These are phyloP conservation scores for Lactarius vividus DNA, from an alignment of 768 basidiomycete genomes.

Conservation along the genomic window DNA sequence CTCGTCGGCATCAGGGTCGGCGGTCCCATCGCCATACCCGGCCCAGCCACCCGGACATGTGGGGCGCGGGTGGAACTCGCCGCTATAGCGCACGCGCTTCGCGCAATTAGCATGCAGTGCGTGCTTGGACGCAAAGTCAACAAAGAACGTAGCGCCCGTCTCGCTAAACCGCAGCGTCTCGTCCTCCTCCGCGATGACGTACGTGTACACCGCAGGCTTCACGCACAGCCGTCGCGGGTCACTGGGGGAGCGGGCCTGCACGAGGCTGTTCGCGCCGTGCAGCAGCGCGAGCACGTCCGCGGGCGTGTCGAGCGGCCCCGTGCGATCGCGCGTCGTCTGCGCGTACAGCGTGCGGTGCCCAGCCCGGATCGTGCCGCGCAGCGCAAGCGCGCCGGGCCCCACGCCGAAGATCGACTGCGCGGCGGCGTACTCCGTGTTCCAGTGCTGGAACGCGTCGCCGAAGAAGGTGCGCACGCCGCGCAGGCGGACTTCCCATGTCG, in stretches of 20 bases:
- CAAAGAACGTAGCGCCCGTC: slow-evolving; percentile 84
- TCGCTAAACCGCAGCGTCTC: slow-evolving; percentile 81
- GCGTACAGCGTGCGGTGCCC: slow-evolving; percentile 76
- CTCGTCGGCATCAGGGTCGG: slow-evolving; percentile 48
- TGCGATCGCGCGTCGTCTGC: slow-evolving; percentile 57
- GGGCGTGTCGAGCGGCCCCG: slow-evolving; percentile 53
- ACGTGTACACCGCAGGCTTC: slow-evolving; percentile 84
- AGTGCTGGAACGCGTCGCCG: slow-evolving; percentile 55
- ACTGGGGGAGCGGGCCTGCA: slow-evolving; percentile 33
- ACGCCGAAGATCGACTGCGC: slow-evolving; percentile 66
- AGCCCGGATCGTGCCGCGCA: slow-evolving; percentile 67
- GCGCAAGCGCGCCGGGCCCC: slow-evolving; percentile 57
- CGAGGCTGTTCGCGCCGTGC: slow-evolving; percentile 38
- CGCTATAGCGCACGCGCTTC: slow-evolving; percentile 63
- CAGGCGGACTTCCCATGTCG: slow-evolving; percentile 76
- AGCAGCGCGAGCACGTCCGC: slow-evolving; percentile 52
- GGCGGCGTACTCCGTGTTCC: slow-evolving; percentile 66
- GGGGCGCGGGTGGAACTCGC: slow-evolving; percentile 78
- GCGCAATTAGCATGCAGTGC: slow-evolving; percentile 78
- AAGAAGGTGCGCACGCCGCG: slow-evolving; percentile 59
- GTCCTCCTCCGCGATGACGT: slow-evolving; percentile 74
- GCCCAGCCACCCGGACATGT: slow-evolving; percentile 56
- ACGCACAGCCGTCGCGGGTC: slow-evolving; percentile 69
- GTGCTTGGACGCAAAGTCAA: slow-evolving; percentile 85
- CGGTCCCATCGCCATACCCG: slow-evolving; percentile 51